Evolutionary conservation across 2,329 filamentous ascomycete genomes (phyloP), one percentile per base, ranked within the genome.

Genomic region (Fusarium sp.): DNA sequence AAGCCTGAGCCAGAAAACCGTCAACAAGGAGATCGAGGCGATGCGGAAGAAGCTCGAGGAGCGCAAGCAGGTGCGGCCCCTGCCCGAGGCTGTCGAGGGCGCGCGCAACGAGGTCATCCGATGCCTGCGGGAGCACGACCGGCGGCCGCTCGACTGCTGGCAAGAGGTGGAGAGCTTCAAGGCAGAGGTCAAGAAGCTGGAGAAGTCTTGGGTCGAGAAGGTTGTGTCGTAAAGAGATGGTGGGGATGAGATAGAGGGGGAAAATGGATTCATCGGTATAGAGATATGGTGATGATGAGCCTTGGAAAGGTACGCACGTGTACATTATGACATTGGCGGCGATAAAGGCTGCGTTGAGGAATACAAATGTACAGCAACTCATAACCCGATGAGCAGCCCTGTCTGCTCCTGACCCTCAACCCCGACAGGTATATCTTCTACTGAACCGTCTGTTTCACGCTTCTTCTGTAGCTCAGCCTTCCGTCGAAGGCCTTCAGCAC

Each of bases 131-230:
- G 88, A 92, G 80, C 92, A 98, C 83, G 95, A 98, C 84, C 89
- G 95, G 74, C 90, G 95, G 82, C 95, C 96, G 81, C 86, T 98
- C 81, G 94, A 98, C 86, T 98, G 96, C 89, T 98, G 94, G 93
- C 89, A 92, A 84, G 95, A 98, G 89, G 95, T 98, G 27, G 93
- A 97, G 86, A 88, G 87, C 22, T 98, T 98, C 84, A 97, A 95
- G 90, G 89, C 90, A 79, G 94, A 97, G 87, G 95, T 98, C 60
- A 91, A 93, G 77, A 91, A 90, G 85, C 84, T 98, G 84, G 96
- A 98, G 89, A 92, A 91, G 84, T 88, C 88, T 30, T 98, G 97
- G 90, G 94, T 98, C 38, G 93, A 97, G 81, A 94, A 92, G 85
- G 91, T 97, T 65, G 89, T 94, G 67, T 84, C 84, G 74, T 88